A percentile compares a stretch with the other conserved stretches of the same genome.
Conservation (phyloP, 805 yeast species). For the Cyberlindnera petersonii region DNA sequence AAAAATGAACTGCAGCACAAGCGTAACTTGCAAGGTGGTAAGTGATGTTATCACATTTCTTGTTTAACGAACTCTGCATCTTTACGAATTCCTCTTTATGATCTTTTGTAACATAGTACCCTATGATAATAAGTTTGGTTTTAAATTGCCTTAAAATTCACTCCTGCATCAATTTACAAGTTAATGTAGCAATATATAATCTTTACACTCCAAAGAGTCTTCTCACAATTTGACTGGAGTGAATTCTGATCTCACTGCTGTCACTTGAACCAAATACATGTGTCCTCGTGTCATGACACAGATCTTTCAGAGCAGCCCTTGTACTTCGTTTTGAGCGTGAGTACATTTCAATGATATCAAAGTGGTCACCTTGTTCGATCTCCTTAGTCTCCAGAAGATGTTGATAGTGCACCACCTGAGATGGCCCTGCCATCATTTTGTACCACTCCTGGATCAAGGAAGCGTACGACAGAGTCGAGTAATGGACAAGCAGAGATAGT, state of each 20-base stretch:
- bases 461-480: conserved; percentile 24
- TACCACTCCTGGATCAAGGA: conserved; percentile 29
- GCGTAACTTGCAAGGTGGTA: conserved; percentile 55
- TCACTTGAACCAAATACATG: no score
- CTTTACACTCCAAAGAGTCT: conserved; percentile 21
- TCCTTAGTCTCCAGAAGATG: conserved; percentile 17
- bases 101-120: not conserved
- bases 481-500: conserved; percentile 15
- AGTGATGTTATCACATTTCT: not conserved
- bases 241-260: conserved; percentile 16
- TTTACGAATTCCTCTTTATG: not conserved
- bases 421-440: conserved; percentile 29
- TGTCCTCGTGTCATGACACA: no score
- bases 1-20: conserved; percentile 83
- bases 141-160: not conserved
- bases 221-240: conserved; percentile 21
- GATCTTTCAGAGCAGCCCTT: conserved; percentile 28
- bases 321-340: conserved; percentile 29
- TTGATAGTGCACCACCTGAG: conserved; percentile 26
- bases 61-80: no score
- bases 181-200: not conserved
- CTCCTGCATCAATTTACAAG: not conserved
- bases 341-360: conserved; percentile 35
- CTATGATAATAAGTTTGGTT: not conserved
- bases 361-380: conserved; percentile 29